These are phyloP conservation scores for Schizonepeta tenuifolia DNA, from an alignment of 257 asterid genomes.

Conservation along the genomic window DNA sequence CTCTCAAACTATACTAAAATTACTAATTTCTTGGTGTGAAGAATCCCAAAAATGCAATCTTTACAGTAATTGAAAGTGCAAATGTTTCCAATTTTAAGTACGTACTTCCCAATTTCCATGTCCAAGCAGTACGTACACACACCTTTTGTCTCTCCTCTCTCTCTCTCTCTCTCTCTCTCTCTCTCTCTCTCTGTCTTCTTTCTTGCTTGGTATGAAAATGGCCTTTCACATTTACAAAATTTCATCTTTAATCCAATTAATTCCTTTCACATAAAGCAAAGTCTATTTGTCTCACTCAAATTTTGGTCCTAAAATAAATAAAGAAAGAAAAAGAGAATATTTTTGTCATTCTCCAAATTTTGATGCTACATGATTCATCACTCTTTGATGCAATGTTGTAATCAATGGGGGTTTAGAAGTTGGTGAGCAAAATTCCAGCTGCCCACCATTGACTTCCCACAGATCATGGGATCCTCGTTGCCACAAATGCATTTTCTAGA, in stretches of 20 bases:
- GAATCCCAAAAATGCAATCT: conserved; percentile 5
- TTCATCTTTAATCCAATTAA: conserved; percentile 8
- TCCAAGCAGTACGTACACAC: not conserved
- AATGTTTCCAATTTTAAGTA: conserved; percentile 15
- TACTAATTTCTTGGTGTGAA: conserved; percentile 30
- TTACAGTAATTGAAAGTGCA: not conserved
- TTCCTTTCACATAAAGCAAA: conserved; percentile 32
- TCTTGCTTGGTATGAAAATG: conserved; percentile 30
- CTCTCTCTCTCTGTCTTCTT: not conserved
- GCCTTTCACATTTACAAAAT: conserved; percentile 31
- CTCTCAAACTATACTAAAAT: conserved; percentile 32
- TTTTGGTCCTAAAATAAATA: not conserved
- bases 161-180: not conserved
- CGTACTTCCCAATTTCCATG: conserved; percentile 11
- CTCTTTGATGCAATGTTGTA: conserved; percentile 35
- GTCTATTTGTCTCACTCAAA: not conserved
- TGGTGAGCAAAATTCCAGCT: conserved; percentile 82
- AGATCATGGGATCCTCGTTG: conserved; percentile 64
- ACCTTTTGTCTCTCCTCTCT: not conserved
- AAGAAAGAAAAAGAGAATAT: not conserved
- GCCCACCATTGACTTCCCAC: conserved; percentile 71
- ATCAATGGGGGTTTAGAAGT: conserved; percentile 43
- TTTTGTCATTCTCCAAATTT: not conserved
- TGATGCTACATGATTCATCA: conserved; percentile 19
- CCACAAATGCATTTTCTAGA: conserved; percentile 37